Conservation (phyloP, 768 basidiomycete genomes). For the Mrakia gelida region DNA sequence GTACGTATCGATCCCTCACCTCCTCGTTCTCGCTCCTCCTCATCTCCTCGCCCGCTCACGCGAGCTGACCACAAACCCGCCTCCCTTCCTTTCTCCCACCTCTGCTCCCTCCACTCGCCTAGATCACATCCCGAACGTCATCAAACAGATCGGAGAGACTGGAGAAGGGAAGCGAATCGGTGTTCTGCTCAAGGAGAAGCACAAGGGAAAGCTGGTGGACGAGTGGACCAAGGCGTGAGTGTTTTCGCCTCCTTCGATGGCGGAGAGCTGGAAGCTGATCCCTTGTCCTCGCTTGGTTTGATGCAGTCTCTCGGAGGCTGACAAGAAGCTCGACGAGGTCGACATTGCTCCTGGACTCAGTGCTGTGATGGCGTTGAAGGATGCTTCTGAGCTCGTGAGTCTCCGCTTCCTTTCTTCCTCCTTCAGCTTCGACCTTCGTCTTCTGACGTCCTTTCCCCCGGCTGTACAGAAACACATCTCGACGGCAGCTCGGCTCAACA, state of each 20-base stretch:
- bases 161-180: slow-evolving; percentile 53
- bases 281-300: background rate
- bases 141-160: slow-evolving; percentile 44
- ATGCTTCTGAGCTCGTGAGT: slow-evolving; percentile 82
- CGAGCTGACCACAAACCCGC: background rate
- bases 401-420: background rate
- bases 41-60: background rate
- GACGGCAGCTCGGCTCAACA: slow-evolving; percentile 50
- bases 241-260: background rate
- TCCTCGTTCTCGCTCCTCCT: background rate
- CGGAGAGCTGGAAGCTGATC: background rate
- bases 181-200: slow-evolving; percentile 72
- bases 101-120: background rate
- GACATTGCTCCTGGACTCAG: slow-evolving; percentile 77
- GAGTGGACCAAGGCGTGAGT: slow-evolving; percentile 70
- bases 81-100: background rate
- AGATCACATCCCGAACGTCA: slow-evolving; percentile 8
- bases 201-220: slow-evolving; percentile 74
- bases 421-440: background rate
- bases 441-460: background rate
- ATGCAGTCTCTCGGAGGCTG: slow-evolving; percentile 38
- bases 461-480: slow-evolving; percentile 23
- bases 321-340: slow-evolving; percentile 61
- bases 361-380: slow-evolving; percentile 76
- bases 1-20: slow-evolving; percentile 9